Percentiles rank a stretch among this genome's conserved stretches.
phyloP scores from a whole-genome alignment of 192 early-diverging fungal genomes.

The Pilaira anomala region DNA sequence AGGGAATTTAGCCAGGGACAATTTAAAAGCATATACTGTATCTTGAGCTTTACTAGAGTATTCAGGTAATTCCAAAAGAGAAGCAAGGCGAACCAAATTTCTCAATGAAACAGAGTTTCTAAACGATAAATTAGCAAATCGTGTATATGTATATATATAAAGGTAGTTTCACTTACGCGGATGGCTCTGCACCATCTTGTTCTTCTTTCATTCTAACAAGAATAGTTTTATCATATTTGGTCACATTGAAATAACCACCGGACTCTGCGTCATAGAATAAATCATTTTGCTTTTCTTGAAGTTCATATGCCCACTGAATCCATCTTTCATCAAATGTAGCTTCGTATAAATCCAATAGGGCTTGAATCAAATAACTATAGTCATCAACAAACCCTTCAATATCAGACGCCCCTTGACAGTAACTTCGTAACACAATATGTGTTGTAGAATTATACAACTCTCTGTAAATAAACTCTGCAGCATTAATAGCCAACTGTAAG shows the following conservation, averaged over 20 bases:
- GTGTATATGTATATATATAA: not conserved
- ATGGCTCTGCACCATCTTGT: constrained; percentile 65
- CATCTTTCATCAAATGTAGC: constrained; percentile 44
- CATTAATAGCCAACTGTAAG: constrained; percentile 40
- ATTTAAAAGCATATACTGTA: constrained; percentile 32
- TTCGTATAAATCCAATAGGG: constrained; percentile 58
- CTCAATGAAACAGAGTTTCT: constrained; percentile 50
- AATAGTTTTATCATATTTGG: constrained; percentile 39
- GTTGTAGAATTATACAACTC: constrained; percentile 42
- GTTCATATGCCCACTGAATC: constrained; percentile 56
- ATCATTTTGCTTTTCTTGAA: constrained; percentile 55
- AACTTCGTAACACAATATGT: constrained; percentile 42
- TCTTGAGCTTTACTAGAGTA: constrained; percentile 35
- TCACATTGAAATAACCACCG: constrained; percentile 51
- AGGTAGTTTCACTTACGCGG: constrained; percentile 32
- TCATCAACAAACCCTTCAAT: constrained; percentile 58
- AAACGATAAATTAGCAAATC: not conserved
- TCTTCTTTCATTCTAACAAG: constrained; percentile 60
- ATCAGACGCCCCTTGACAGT: constrained; percentile 44
- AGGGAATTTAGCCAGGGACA: constrained; percentile 31
- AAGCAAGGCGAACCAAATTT: constrained; percentile 52
- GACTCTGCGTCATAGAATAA: constrained; percentile 52
- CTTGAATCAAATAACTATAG: constrained; percentile 53
- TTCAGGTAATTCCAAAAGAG: constrained; percentile 28
- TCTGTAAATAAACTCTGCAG: constrained; percentile 46